These are phyloP conservation scores for Papiliotrema flavescens DNA, from an alignment of 1,284 basidiomycete species.

Conservation along the genomic window DNA sequence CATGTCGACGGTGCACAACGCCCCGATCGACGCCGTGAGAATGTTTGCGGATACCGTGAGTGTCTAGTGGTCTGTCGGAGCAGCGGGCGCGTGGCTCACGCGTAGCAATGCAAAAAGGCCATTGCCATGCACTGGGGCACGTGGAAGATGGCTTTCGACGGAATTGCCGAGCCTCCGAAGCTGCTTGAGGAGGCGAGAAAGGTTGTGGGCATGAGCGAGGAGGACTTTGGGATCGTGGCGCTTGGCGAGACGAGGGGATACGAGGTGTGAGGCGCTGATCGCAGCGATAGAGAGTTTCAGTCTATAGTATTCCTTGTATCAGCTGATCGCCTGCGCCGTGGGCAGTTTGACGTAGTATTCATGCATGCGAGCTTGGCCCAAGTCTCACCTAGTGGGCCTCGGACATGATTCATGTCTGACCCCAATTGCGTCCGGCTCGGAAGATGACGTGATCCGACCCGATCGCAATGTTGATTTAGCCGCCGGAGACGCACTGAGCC, in stretches of 20 bases:
- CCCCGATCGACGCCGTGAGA: slow-evolving; percentile 61
- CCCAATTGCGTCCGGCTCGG: no score
- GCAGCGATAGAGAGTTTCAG: no score
- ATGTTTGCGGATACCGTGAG: slow-evolving; percentile 60
- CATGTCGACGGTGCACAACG: slow-evolving; percentile 60
- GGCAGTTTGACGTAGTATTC: no score
- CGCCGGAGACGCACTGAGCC: no score
- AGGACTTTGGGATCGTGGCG: slow-evolving; percentile 56
- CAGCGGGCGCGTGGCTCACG: no score
- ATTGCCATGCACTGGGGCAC: slow-evolving; percentile 68
- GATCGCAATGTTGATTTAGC: no score
- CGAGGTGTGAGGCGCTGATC: slow-evolving; percentile 2
- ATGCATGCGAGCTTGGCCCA: no score
- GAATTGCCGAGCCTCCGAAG: slow-evolving; percentile 59
- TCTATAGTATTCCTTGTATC: no score
- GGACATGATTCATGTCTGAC: no score
- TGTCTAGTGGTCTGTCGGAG: neutral
- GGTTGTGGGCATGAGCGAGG: slow-evolving; percentile 54
- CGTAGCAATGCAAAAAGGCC: slow-evolving; percentile 52
- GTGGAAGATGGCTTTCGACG: slow-evolving; percentile 52
- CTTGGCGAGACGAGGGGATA: slow-evolving; percentile 55
- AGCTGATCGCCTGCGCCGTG: no score
- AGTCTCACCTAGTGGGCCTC: no score
- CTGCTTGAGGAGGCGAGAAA: slow-evolving; percentile 55
- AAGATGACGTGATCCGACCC: no score